Evolutionary conservation across 345 rosid genomes (phyloP), one percentile per base, ranked within the genome.

Genomic region (Hevea brasiliensis): DNA sequence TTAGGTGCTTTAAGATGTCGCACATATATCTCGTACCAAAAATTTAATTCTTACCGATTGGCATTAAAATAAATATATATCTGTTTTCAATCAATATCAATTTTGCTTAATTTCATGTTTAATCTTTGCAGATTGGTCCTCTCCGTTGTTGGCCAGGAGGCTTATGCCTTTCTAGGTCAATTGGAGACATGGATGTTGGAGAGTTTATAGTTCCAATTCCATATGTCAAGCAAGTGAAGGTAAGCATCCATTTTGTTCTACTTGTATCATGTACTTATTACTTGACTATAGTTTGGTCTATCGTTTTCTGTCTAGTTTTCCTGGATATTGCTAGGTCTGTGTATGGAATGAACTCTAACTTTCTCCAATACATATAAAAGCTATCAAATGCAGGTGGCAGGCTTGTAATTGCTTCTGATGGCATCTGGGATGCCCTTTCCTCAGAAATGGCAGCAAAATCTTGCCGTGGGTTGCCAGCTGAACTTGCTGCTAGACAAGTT

Each of bases 111-210:
- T 29, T 0, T 53, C 48, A 15, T 45, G 69, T 42, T 26, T 14
- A 27, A 74, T 51, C 26, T 50, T n/a, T 70, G 40, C 78, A 93
- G 97, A 81, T 90, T 64, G 97, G 98, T 64, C 97, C 98, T 37
- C 85, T 91, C 50, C 88, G 96, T 41, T 94, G 98, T 76, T 94
- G 97, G 94, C 97, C 96, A 1, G 98, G 97, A 68, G 97, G 97
- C 57, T 82, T 92, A 67, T 94, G 97, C 79, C 94, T 94, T 77
- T 92, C 97, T 21, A 85, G 98, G 83, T 94, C 98, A 61, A 94
- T 94, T 18, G 98, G 97, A 27, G 97, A 90, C 82, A 87, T 84
- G 88, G 97, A 94, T 84, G 97, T 92, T 15, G 98, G 98, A 37
- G 97, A 94, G 84, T 92, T 87, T 61, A 90, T 92, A 72, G 98